Evolutionary conservation across 306 rosid species (phyloP).

Genomic region (Ochetophila trinervis): DNA sequence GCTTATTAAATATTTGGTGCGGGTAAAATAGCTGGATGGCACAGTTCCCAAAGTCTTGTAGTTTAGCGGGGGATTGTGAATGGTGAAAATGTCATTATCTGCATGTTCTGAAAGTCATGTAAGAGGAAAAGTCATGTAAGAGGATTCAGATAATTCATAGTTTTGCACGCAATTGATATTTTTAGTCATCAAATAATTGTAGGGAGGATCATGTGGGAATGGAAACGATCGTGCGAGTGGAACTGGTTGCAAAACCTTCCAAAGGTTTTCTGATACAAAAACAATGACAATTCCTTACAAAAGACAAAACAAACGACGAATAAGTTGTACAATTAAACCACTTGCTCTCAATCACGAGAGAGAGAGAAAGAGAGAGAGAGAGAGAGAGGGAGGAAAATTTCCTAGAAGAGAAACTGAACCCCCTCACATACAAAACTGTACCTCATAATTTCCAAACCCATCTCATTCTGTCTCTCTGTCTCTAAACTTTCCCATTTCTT

Average conservation of each 20-base stretch:
- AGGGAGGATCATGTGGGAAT: constrained; percentile 19
- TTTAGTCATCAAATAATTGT: constrained; percentile 10
- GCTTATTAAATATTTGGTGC: not conserved
- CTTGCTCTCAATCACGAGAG: constrained; percentile 42
- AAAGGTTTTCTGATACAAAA: constrained; percentile 31
- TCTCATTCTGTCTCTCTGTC: constrained; percentile 20
- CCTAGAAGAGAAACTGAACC: constrained; percentile 34
- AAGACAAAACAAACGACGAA: constrained; percentile 47
- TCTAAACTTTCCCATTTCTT: constrained; percentile 14
- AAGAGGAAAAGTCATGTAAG: not conserved
- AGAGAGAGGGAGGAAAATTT: constrained; percentile 12
- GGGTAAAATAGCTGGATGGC: constrained; percentile 3
- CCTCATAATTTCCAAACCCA: constrained; percentile 21
- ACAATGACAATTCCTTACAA: constrained; percentile 43
- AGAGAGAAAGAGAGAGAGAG: constrained; percentile 26
- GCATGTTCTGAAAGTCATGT: not conserved
- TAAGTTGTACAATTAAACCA: constrained; percentile 26
- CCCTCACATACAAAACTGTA: constrained; percentile 24
- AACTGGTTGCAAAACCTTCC: constrained; percentile 33
- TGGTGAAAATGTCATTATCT: constrained; percentile 11
- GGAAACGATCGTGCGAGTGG: not conserved
- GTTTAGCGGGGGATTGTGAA: not conserved
- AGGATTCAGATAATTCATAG: not conserved
- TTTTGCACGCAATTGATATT: not conserved
- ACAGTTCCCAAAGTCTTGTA: not conserved